These are phyloP conservation scores for Monilinia fructicola DNA, from an alignment of 2,329 filamentous ascomycete genomes.

Conservation along the genomic window DNA sequence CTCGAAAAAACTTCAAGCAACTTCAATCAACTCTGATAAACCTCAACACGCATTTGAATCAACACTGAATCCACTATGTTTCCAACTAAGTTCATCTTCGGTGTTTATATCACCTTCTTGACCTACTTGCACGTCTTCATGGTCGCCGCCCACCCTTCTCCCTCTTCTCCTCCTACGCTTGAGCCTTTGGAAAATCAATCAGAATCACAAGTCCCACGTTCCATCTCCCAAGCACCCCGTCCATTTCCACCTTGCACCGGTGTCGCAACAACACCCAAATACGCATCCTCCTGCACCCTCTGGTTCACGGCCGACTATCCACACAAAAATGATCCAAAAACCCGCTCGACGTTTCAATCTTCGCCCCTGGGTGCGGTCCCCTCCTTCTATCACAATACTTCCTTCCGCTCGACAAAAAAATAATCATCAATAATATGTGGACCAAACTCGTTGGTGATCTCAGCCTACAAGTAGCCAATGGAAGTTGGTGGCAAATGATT, in stretches of 20 bases:
- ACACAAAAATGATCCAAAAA: background rate
- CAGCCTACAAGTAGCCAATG: background rate
- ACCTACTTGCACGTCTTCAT: background rate
- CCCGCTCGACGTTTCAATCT: background rate
- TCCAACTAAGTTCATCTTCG: no score
- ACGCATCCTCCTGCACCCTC: background rate
- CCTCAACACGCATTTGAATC: background rate
- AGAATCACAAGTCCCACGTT: background rate
- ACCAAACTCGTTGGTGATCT: background rate
- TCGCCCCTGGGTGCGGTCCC: background rate
- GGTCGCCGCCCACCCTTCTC: background rate
- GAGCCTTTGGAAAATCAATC: background rate
- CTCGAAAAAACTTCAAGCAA: background rate
- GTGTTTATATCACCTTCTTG: background rate
- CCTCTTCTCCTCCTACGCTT: background rate
- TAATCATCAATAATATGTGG: background rate
- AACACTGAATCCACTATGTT: background rate
- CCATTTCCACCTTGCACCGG: background rate
- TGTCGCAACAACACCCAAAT: background rate
- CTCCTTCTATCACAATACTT: background rate
- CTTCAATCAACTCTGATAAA: background rate
- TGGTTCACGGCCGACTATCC: background rate
- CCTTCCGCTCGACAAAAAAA: background rate
- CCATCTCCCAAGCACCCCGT: background rate
- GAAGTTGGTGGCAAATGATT: background rate